Percentiles rank a stretch among this genome's conserved stretches.
Conservation (phyloP, 176 grass and related monocot genomes). For the Zoysia pacifica region DNA sequence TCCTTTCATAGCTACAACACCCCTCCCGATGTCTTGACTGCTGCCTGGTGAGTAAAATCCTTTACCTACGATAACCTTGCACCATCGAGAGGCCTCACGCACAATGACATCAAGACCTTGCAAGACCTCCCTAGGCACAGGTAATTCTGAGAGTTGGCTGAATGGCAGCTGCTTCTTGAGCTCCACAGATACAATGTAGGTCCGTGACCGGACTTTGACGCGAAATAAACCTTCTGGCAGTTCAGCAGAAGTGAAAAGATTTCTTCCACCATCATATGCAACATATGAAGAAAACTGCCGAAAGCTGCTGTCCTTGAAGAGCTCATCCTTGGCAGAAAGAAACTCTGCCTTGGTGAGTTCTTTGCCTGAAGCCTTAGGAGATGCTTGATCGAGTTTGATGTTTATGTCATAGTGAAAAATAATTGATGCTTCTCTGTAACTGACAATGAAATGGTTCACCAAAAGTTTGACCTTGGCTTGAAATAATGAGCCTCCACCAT, state of each 20-base stretch:
- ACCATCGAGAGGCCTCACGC: conserved; percentile 48
- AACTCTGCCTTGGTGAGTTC: conserved; percentile 55
- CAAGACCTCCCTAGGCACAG: conserved; percentile 65
- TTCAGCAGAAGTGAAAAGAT: conserved; percentile 49
- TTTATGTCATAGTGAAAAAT: conserved; percentile 64
- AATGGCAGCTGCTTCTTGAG: conserved; percentile 55
- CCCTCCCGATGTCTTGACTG: not conserved
- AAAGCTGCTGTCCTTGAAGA: conserved; percentile 52
- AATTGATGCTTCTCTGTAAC: conserved; percentile 31
- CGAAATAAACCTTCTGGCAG: conserved; percentile 44
- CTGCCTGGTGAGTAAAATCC: conserved; percentile 48
- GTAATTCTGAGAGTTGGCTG: conserved; percentile 46
- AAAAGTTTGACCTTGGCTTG: conserved; percentile 35
- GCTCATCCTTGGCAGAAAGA: conserved; percentile 54
- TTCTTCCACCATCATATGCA: conserved; percentile 62
- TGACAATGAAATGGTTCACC: conserved; percentile 61
- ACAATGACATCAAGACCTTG: conserved; percentile 65
- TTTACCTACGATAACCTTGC: conserved; percentile 48
- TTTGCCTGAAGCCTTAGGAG: conserved; percentile 36
- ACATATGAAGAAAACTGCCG: conserved; percentile 38
- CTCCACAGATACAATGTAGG: conserved; percentile 49
- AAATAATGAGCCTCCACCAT: conserved; percentile 40
- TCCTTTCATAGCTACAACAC: conserved; percentile 51
- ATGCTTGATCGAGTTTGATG: conserved; percentile 41
- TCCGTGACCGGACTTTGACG: conserved; percentile 39